Percentiles rank a stretch among this genome's conserved stretches.
phyloP scores from a whole-genome alignment of 169 alveolate genomes.

The Haemoproteus tartakovskyi region DNA sequence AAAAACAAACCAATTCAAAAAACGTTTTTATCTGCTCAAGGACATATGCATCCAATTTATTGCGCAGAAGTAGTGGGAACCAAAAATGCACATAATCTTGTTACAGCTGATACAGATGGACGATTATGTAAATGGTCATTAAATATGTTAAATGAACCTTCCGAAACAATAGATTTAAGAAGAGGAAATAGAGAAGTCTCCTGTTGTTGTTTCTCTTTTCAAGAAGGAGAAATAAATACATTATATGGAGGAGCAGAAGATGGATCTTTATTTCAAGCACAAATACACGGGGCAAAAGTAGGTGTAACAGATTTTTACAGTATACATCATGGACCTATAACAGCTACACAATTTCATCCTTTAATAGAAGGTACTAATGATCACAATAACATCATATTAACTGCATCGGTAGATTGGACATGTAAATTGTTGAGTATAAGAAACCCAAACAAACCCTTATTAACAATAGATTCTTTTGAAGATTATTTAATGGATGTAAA shows the following conservation, averaged over 20 bases:
- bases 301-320: conserved; percentile 67
- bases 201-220: conserved; percentile 40
- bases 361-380: conserved; percentile 67
- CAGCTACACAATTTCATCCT: conserved; percentile 77
- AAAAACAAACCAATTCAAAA: conserved; percentile 82
- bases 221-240: conserved; percentile 60
- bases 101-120: conserved; percentile 87
- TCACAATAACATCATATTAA: conserved; percentile 75
- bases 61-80: conserved; percentile 89
- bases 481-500: conserved; percentile 82
- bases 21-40: conserved; percentile 82
- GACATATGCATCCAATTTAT: conserved; percentile 85
- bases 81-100: conserved; percentile 85
- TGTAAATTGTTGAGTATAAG: conserved; percentile 78
- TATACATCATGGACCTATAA: conserved; percentile 80
- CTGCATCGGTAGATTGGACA: conserved; percentile 87
- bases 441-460: conserved; percentile 70
- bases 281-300: conserved; percentile 52
- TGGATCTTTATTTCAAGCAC: conserved; percentile 60
- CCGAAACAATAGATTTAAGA: conserved; percentile 73
- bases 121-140: conserved; percentile 88
- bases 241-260: conserved; percentile 66
- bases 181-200: conserved; percentile 44
- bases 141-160: conserved; percentile 82
- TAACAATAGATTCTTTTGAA: conserved; percentile 76